Conservation (phyloP, 768 basidiomycete genomes). For the Chlorophyllum brunneum region DNA sequence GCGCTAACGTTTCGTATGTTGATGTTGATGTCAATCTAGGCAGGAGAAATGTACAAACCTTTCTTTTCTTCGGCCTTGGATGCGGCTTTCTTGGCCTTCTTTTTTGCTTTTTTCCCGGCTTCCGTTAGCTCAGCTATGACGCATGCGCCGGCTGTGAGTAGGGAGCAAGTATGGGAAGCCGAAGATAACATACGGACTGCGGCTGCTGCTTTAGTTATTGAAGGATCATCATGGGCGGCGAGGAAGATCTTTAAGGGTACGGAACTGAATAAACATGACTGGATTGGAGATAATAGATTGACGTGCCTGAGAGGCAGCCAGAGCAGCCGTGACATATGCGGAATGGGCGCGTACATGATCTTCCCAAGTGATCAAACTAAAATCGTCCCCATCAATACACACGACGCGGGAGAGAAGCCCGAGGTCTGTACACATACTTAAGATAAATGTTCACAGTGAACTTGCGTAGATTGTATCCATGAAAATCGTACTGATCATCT, state of each 20-base stretch:
- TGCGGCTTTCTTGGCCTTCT: slow-evolving; percentile 79
- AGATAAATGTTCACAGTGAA: slow-evolving; percentile 84
- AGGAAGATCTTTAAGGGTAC: slow-evolving; percentile 60
- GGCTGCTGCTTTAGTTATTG: slow-evolving; percentile 41
- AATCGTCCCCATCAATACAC: slow-evolving; percentile 1
- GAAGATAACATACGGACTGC: slow-evolving; percentile 30
- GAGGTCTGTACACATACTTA: slow-evolving; percentile 50
- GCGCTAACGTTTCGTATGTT: slow-evolving; percentile 20
- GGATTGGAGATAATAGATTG: background rate
- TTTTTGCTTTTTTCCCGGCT: slow-evolving; percentile 77
- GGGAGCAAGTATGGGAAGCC: background rate
- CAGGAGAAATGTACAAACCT: slow-evolving; percentile 33
- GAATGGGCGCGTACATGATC: slow-evolving; percentile 76
- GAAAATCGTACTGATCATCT: slow-evolving; percentile 98
- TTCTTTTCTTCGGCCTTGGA: slow-evolving; percentile 70
- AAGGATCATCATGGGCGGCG: slow-evolving; percentile 66
- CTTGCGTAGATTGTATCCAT: slow-evolving; percentile 88
- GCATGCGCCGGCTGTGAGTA: background rate
- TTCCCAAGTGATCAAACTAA: slow-evolving; percentile 78
- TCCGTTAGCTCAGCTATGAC: slow-evolving; percentile 43
- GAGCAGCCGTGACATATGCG: slow-evolving; percentile 66
- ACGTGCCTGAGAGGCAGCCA: slow-evolving; percentile 65
- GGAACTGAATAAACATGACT: slow-evolving; percentile 11
- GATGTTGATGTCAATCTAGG: background rate
- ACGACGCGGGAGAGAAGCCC: background rate